Evolutionary conservation across 345 rosid genomes (phyloP), one percentile per base, ranked within the genome.

Genomic region (Rubroshorea leprosula): DNA sequence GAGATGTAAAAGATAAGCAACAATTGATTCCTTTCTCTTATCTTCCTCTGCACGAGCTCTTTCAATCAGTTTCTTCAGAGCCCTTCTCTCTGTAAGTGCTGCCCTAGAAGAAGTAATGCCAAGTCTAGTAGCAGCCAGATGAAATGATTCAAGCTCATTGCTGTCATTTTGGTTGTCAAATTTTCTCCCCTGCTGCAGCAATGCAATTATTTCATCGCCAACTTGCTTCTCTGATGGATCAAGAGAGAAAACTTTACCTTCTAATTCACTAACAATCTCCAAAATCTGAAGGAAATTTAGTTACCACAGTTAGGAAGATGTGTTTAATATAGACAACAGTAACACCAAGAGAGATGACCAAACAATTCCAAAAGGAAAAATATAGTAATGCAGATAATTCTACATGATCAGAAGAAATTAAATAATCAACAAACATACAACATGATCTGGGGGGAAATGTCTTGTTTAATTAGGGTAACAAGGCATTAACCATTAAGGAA

Each of bases 11-110:
- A 94, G 95, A 77, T 82, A 94, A 21, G 95, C 95, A 46, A 87
- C 97, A 22, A 94, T 94, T 5, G 97, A 87, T 61, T 94, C 99
- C 65, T 90, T 94, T n/a, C 96, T 84, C 67, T 94, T 87, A 76
- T 94, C 97, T 73, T 94, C 99, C 79, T 94, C 99, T 4, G 67
- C 71, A 8, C 95, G 88, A 69, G 99, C 97, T 74, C 81, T 82
- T 49, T 94, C 97, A 45, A 94, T 70, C 44, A 94, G 95, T 68
- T 94, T 90, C 77, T 86, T 94, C 44, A 94, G 78, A 58, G 95
- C 90, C 56, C 99, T 74, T 82, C 97, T 74, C 80, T 94, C 99
- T 0, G 86, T 78, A 15, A 94, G 83, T 70, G 99, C 93, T 60
- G 86, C 81, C 75, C 95, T 81, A 19, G 96, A 81, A 53, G 99